A percentile compares a stretch with the other conserved stretches of the same genome.
These are phyloP conservation scores for Cladosporium sp. DNA, from an alignment of 2,329 filamentous ascomycete species.

Conservation along the genomic window DNA sequence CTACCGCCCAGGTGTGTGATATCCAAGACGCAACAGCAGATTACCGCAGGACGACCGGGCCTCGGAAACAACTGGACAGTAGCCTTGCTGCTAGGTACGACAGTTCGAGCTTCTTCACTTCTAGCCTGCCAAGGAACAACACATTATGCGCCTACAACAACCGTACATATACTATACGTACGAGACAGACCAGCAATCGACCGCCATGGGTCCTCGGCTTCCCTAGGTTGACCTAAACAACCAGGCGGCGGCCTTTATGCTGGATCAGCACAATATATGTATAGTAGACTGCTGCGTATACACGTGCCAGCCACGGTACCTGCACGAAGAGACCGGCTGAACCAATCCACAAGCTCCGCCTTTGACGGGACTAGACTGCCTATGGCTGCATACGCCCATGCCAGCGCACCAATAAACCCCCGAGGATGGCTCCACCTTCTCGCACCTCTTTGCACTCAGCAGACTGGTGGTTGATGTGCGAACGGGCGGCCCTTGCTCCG, in stretches of 20 bases:
- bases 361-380: constrained; percentile 7
- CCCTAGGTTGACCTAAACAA: too few relatives aligned
- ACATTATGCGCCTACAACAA: constrained; percentile 2
- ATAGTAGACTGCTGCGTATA: constrained; percentile 4
- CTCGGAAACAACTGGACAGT: constrained; percentile 9
- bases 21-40: neutral
- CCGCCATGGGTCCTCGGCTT: too few relatives aligned
- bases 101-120: constrained; percentile 7
- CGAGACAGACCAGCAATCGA: too few relatives aligned
- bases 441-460: constrained; percentile 10
- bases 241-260: neutral
- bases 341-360: constrained; percentile 13
- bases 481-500: constrained; percentile 6
- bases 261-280: neutral
- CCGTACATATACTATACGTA: too few relatives aligned
- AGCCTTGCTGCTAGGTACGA: constrained; percentile 11
- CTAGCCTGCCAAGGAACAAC: constrained; percentile 12
- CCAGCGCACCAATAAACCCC: constrained; percentile 13
- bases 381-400: constrained; percentile 11
- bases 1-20: neutral
- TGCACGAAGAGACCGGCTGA: neutral
- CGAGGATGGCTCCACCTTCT: constrained; percentile 7
- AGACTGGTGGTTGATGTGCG: constrained; percentile 10
- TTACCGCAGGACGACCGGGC: constrained; percentile 2
- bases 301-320: constrained; percentile 10